phyloP scores from a whole-genome alignment of 257 asterid genomes.

The Primulina tabacum region DNA sequence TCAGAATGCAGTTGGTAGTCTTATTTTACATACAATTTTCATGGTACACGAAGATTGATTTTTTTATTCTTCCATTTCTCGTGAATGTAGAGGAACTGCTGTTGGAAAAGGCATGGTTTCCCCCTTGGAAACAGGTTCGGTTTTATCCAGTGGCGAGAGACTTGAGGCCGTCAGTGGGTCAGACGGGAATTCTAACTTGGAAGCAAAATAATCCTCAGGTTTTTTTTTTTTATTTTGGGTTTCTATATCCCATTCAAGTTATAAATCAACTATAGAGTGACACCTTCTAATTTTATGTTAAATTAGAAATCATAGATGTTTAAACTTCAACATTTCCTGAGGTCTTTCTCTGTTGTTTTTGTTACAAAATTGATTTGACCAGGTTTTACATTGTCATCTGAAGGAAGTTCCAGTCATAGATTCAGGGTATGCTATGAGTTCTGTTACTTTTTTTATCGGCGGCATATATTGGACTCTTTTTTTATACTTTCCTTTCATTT shows the following conservation, averaged over 20 bases:
- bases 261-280: background rate
- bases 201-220: constrained; percentile 53
- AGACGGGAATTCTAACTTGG: constrained; percentile 23
- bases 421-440: constrained; percentile 41
- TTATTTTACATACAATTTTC: background rate
- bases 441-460: background rate
- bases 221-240: constrained; percentile 17
- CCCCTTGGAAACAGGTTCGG: constrained; percentile 32
- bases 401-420: constrained; percentile 43
- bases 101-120: constrained; percentile 29
- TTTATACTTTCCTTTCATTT: background rate
- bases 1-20: background rate
- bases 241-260: constrained; percentile 4
- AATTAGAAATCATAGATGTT: background rate
- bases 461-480: background rate
- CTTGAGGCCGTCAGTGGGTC: constrained; percentile 32
- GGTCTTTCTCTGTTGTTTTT: constrained; percentile 9
- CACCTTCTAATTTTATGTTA: constrained; percentile 2
- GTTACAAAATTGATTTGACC: constrained; percentile 6
- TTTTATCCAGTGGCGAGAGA: constrained; percentile 33
- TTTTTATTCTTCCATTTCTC: constrained; percentile 8
- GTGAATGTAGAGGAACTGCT: constrained; percentile 44
- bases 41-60: background rate
- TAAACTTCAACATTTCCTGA: background rate
- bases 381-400: constrained; percentile 46